A percentile compares a stretch with the other conserved stretches of the same genome.
Evolutionary conservation across 495 filamentous ascomycete genomes (phyloP).

Genomic region (Neurospora cerealis): DNA sequence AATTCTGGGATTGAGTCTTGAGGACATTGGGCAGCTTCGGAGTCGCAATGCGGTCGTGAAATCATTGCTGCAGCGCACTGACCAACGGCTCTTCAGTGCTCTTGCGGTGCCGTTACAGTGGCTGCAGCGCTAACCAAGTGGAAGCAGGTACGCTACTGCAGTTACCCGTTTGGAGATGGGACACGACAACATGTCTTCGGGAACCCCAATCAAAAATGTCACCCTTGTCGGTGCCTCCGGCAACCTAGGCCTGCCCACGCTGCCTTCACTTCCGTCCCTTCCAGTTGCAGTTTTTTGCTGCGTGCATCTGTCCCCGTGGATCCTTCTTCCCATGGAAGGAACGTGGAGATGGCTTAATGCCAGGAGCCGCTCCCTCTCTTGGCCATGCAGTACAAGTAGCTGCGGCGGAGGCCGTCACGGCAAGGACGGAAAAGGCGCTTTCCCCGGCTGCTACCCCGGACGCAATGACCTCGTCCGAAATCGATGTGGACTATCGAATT

Average conservation of each 20-base stretch:
- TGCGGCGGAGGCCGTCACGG: not conserved
- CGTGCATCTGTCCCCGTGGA: too few species aligned
- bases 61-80: not conserved
- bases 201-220: conserved; percentile 11
- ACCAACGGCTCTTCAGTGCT: not conserved
- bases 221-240: conserved; percentile 28
- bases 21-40: too few species aligned
- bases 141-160: not conserved
- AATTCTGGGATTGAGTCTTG: too few species aligned
- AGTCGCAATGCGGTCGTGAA: too few species aligned
- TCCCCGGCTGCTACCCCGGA: not conserved
- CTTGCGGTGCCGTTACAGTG: not conserved
- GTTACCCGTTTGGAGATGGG: not conserved
- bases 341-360: not conserved
- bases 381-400: not conserved
- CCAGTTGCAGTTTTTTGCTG: too few species aligned
- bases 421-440: not conserved
- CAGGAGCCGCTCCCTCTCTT: not conserved
- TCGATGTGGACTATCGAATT: not conserved
- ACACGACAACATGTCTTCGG: not conserved
- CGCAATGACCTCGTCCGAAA: not conserved
- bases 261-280: too few species aligned
- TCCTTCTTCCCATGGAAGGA: not conserved
- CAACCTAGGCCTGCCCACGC: conserved; percentile 28
- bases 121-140: not conserved